Evolutionary conservation across 1,139 yeast species (phyloP).

Genomic region (Geotrichum candidum): DNA sequence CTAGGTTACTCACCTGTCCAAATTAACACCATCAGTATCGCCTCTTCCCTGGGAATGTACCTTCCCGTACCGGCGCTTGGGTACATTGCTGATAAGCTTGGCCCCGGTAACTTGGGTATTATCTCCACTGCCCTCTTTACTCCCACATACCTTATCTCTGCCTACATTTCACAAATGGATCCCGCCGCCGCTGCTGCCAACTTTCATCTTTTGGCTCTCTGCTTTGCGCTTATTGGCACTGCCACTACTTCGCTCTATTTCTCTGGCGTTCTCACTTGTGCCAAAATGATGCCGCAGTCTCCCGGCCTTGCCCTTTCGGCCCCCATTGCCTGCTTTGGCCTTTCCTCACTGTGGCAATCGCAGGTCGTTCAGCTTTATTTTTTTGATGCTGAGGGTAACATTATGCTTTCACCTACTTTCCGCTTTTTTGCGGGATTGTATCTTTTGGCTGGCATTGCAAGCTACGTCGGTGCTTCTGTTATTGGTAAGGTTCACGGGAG

Average conservation of each 20-base stretch:
- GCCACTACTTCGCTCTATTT: conserved; percentile 80
- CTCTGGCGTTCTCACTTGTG: conserved; percentile 73
- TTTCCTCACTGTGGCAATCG: conserved; percentile 57
- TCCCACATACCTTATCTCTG: conserved; percentile 62
- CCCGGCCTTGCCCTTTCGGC: conserved; percentile 79
- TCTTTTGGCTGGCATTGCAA: conserved; percentile 26
- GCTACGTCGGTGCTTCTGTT: conserved; percentile 26
- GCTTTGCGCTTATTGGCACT: conserved; percentile 59
- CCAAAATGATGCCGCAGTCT: conserved; percentile 66
- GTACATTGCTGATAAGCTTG: conserved; percentile 74
- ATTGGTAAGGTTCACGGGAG: conserved; percentile 12
- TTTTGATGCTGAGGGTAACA: conserved; percentile 26
- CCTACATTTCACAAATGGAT: conserved; percentile 24
- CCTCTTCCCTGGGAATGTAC: conserved; percentile 77
- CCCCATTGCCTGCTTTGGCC: conserved; percentile 83
- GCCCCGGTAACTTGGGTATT: conserved; percentile 68
- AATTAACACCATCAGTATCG: conserved; percentile 70
- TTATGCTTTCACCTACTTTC: conserved; percentile 40
- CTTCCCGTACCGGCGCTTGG: conserved; percentile 79
- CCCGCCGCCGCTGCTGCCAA: conserved; percentile 7
- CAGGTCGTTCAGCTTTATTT: conserved; percentile 36
- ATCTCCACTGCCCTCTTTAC: conserved; percentile 57
- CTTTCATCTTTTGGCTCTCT: conserved; percentile 20
- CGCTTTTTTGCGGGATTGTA: conserved; percentile 48
- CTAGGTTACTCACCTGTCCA: conserved; percentile 61